Evolutionary conservation across 176 grass and related monocot genomes (phyloP), one percentile per base, ranked within the genome.

Genomic region (Zoysia japonica): DNA sequence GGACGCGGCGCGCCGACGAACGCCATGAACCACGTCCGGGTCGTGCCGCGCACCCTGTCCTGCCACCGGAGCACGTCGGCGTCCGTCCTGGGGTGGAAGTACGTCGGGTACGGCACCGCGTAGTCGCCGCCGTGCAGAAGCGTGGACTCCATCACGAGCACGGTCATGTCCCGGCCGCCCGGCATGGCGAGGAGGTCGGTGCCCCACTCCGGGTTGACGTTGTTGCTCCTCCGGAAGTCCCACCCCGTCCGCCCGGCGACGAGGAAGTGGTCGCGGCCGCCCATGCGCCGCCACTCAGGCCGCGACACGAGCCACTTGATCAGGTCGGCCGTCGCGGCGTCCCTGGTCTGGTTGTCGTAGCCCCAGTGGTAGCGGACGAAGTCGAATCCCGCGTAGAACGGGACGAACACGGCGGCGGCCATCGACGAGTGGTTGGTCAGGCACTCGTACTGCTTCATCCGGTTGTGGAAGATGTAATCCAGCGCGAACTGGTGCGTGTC

Each of bases 311-410:
- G 89, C 89, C 89, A 91, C 0, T 43, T 11, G 5, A 60, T 47
- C 11, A 90, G 77, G 37, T 84, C 80, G 8, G 47, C 7, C 1
- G 85, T 61, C 65, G 82, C 77, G 35, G 82, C 78, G 89, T 91
- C 89, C 37, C 72, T 41, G 38, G 60, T 67, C 14, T 61, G 17
- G 59, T 80, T 81, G 80, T 83, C 85, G 53, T 85, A 79, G n/a
- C 87, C 89, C 93, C 90, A 96, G 49, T 89, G 86, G 72, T 83
- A 89, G 63, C 92, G 77, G 44, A 80, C 79, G 72, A 95, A 80
- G 76, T 95, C 92, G 42, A 91, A 89, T 41, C 92, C 89, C 43
- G 89, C 82, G 85, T 92, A 92, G 82, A 87, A 95, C 8, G 92
- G 92, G 49, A 95, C 79, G 43, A 95, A 95, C 49, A 95, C 65